Evolutionary conservation across 2,329 filamentous ascomycete species (phyloP), one percentile per base, ranked within the genome.

Genomic region (Colletotrichum acutatum): DNA sequence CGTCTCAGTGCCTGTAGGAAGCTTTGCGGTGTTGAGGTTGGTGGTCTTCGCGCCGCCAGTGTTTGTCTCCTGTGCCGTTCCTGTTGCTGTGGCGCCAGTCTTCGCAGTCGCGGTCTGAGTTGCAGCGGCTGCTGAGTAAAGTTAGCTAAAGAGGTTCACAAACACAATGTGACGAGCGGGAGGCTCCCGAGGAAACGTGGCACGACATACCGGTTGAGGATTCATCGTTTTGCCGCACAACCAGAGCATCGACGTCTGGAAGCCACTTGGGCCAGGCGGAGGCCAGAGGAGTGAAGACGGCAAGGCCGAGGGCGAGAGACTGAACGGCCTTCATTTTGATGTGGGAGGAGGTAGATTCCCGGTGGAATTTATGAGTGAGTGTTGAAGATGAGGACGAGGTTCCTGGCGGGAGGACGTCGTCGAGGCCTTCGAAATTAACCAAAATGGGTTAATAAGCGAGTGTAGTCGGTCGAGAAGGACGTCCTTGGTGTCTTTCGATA

Each of bases 261-360:
- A 91, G 81, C 86, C 87, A 90, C 74, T 80, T 81, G 24, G 89
- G 86, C 89, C 89, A 91, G 69, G 86, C 89, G 66, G 87, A 84
- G n/a, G 85, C 85, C 26, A 89, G 75, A 19, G 86, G 84, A 22
- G 72, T 67, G 56, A 72, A 70, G 68, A 68, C 75, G 26, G 74
- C 74, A 58, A 75, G 67, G 72, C 54, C 70, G 46, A 75, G 66
- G 73, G 75, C 75, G 71, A 79, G 75, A 59, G 76, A 75, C 24
- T 71, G 74, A 16, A 54, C 63, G 16, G 69, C 69, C 73, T 75
- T 75, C 74, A 76, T 75, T 30, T 30, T 72, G 37, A 32, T 28
- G 34, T 37, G 57, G 22, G 26, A 3, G 37, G 34, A 53, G 26
- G 54, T 32, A 19, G 16, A 12, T 49, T 59, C 28, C 66, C 28